Evolutionary conservation across 257 asterid species (phyloP).

Genomic region (Scutellaria minor): DNA sequence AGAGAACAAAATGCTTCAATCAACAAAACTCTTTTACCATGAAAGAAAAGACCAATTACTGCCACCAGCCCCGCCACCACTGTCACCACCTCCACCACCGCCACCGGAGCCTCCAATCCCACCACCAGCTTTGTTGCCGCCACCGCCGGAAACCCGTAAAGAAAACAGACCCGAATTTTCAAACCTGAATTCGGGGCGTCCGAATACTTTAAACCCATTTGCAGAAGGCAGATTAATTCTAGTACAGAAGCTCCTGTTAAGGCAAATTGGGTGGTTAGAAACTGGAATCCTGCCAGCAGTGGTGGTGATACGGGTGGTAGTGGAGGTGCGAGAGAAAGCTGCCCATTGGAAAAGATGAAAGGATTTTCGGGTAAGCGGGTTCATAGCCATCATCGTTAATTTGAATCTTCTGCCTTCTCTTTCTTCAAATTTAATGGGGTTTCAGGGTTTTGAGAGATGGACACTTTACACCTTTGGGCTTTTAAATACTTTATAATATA

Average conservation of each 20-base stretch:
- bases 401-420: conserved; percentile 29
- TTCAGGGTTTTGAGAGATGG: not conserved
- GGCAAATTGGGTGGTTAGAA: conserved; percentile 29
- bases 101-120: conserved; percentile 55
- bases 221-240: conserved; percentile 34
- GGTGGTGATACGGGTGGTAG: conserved; percentile 28
- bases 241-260: conserved; percentile 14
- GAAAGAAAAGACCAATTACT: conserved; percentile 60
- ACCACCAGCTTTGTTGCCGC: conserved; percentile 49
- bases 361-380: conserved; percentile 42
- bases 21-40: conserved; percentile 45
- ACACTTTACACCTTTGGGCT: not conserved
- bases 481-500: too few species aligned
- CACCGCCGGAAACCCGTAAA: conserved; percentile 53
- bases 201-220: conserved; percentile 39
- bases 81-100: conserved; percentile 46
- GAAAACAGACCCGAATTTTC: conserved; percentile 36
- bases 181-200: conserved; percentile 35
- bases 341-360: conserved; percentile 39
- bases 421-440: not conserved
- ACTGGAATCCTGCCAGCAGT: conserved; percentile 27
- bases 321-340: conserved; percentile 37
- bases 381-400: not conserved
- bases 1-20: not conserved
- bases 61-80: conserved; percentile 40